phyloP scores from a whole-genome alignment of 805 yeast species.

The Kuraishia ogatae region DNA sequence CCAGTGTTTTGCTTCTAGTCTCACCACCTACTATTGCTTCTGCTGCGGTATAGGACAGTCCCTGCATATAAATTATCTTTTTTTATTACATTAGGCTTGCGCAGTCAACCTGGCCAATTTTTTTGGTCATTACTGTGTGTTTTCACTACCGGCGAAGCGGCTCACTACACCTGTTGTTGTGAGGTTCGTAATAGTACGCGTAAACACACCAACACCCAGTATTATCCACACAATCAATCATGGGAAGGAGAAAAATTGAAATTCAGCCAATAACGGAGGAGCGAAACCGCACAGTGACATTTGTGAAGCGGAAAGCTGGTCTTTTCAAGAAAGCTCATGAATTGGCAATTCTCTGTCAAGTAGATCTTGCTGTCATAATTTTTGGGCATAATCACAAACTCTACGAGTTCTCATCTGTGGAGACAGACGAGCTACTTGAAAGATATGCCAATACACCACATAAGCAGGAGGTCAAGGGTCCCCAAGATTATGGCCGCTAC shows the following conservation, averaged over 20 bases:
- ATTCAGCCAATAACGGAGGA: slow-evolving; percentile 89
- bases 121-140: not conserved
- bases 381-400: slow-evolving; percentile 76
- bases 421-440: slow-evolving; percentile 41
- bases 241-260: slow-evolving; percentile 97
- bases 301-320: slow-evolving; percentile 91
- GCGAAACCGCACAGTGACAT: slow-evolving; percentile 78
- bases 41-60: not conserved
- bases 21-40: not conserved
- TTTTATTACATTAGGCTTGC: not conserved
- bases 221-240: slow-evolving; percentile 17
- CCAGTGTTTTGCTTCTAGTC: not conserved
- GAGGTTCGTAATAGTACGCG: not conserved
- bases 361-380: slow-evolving; percentile 85
- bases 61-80: too few relatives aligned
- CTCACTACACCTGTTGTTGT: not conserved
- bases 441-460: slow-evolving; percentile 21
- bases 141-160: not conserved
- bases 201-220: not conserved
- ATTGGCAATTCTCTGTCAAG: slow-evolving; percentile 83
- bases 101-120: not conserved
- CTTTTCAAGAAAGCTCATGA: slow-evolving; percentile 82
- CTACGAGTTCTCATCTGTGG: slow-evolving; percentile 75
- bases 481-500: slow-evolving; percentile 60
- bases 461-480: slow-evolving; percentile 53